phyloP scores from a whole-genome alignment of 208 protist genomes.

The Acanthamoeba castellanii region DNA sequence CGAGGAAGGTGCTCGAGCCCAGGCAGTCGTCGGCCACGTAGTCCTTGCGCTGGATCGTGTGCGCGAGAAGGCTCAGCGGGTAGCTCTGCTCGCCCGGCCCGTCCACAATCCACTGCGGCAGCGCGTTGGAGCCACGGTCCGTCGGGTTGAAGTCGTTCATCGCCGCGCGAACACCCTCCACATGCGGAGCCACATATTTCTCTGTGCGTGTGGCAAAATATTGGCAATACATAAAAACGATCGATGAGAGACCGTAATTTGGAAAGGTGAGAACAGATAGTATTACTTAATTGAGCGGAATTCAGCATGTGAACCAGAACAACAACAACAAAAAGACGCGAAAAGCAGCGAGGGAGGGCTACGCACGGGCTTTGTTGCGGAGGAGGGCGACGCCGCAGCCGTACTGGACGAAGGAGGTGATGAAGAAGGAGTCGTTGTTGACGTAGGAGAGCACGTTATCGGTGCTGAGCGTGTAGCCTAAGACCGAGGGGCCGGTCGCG shows the following conservation, averaged over 20 bases:
- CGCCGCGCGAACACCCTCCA: not conserved
- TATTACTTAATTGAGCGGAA: not conserved
- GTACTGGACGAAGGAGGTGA: not conserved
- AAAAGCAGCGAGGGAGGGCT: too few relatives aligned
- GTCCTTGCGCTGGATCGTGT: not conserved
- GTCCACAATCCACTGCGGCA: not conserved
- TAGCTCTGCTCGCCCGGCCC: not conserved
- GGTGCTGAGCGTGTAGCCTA: constrained; percentile 2
- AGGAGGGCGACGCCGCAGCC: not conserved
- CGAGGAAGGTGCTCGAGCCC: not conserved
- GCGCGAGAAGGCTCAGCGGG: constrained; percentile 20
- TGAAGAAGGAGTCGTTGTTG: constrained; percentile 20
- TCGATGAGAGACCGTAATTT: not conserved
- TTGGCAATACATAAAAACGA: not conserved
- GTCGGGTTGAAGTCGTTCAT: constrained; percentile 4
- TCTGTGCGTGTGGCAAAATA: not conserved
- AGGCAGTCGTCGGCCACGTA: not conserved
- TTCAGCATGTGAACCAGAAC: not conserved
- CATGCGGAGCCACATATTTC: not conserved
- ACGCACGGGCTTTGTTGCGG: not conserved
- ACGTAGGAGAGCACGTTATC: constrained; percentile 43
- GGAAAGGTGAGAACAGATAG: not conserved
- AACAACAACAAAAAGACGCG: not conserved
- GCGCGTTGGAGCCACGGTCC: not conserved
- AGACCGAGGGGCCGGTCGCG: not conserved